Conservation (phyloP, 2,329 filamentous ascomycete species). For the Sarocladium strictum region DNA sequence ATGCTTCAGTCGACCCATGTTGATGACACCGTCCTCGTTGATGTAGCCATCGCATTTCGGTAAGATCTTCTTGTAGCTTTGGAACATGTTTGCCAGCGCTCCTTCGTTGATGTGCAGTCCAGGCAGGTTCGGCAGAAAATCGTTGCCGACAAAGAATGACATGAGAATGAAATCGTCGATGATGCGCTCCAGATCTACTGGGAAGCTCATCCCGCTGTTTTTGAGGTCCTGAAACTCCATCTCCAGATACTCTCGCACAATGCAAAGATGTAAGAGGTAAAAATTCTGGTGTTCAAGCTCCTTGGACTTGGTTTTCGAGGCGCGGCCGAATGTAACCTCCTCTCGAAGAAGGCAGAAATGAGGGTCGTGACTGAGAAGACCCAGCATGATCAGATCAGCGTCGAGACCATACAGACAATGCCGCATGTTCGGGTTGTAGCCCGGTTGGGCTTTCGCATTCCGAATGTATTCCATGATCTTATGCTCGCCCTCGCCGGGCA, state of each 20-base stretch:
- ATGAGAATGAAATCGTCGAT: constrained; percentile 99
- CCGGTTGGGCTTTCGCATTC: constrained; percentile 89
- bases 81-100: constrained; percentile 94
- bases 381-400: constrained; percentile 97
- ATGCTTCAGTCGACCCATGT: constrained; percentile 69
- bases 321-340: constrained; percentile 93
- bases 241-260: constrained; percentile 94
- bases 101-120: constrained; percentile 98
- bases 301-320: constrained; percentile 82
- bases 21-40: constrained; percentile 91
- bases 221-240: constrained; percentile 94
- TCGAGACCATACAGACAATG: constrained; percentile 97
- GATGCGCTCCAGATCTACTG: constrained; percentile 89
- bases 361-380: constrained; percentile 91
- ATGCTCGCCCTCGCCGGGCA: constrained; percentile 96
- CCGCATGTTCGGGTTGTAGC: constrained; percentile 87
- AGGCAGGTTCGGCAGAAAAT: constrained; percentile 95
- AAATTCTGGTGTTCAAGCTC: constrained; percentile 99
- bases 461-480: constrained; percentile 99
- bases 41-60: constrained; percentile 89
- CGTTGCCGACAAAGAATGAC: constrained; percentile 99
- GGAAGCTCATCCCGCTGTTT: constrained; percentile 63
- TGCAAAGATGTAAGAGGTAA: constrained; percentile 93
- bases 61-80: constrained; percentile 86
- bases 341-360: constrained; percentile 97